Base-by-base conservation (phyloP, 805 yeast genomes). In the Starmerella asiatica region DNA sequence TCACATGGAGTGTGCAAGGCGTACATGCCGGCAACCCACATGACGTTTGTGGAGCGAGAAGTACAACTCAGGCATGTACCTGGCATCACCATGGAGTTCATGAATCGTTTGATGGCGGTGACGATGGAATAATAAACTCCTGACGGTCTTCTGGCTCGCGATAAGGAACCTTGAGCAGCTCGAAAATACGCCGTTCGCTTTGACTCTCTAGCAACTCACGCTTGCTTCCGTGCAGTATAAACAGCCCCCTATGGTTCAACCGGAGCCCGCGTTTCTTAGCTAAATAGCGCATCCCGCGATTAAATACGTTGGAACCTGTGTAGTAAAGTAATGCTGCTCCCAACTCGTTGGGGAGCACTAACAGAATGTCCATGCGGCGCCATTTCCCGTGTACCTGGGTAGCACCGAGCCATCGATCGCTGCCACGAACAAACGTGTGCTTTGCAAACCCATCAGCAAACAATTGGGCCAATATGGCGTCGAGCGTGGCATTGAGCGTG, bases 291-390 rank as follows among this genome's bases (percentile, higher is more conserved):
- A 70, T 49, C 24, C 58, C 51, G 38, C 76, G 61, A 51, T 73
- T 73, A 52, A 73, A 71, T 19, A 61, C 56, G 40, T 66, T 68
- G 46, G 71, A 67, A 0, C 79, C 79, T 0, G 73, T 70, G 48
- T 70, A 73, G 51, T 73, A 73, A 5, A 73, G 56, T 49, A 65
- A 47, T 0, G 70, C 58, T 0, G 73, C 69, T 0, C 76, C 79
- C 7, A 60, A 48, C 24, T 64, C 62, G 1, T 51, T 42, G 60
- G 69, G 61, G 1, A 70, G 70, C 5, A 68, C 71, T 3, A 64
- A 51, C 30, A 73, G 50, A 29, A 74, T 61, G 47, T 74, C 79
- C 45, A 74, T 56, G 40, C 79, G 58, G n/a, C 79, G 61, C 59
- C 75, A 70, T 9, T 51, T 53, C 1, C 56, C 54, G 12, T n/a